Evolutionary conservation across 192 early-diverging fungal species (phyloP), one percentile per base, ranked within the genome.

Genomic region (Backusella australiensis): DNA sequence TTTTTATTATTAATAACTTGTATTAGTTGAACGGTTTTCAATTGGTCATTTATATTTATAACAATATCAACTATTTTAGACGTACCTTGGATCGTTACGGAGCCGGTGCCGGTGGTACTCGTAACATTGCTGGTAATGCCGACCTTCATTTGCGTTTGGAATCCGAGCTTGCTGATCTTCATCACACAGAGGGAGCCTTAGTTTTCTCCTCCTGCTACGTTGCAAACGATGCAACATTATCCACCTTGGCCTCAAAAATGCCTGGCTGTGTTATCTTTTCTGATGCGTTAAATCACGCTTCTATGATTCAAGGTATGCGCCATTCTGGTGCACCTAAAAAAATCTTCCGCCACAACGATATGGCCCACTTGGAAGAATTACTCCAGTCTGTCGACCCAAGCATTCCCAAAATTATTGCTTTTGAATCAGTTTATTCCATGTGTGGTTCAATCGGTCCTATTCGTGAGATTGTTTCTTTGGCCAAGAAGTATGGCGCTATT

Each of bases 41-140:
- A 67, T 69, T 82, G 52, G 26, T 63, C 3, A 36, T 71, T 36
- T 32, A 32, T n/a, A 53, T 21, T 75, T 46, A 46, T 80, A 63
- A 71, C 35, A 69, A 19, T 49, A n/a, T 82, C 32, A 26, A 49
- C 39, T 14, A 32, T n/a, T 66, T 41, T 67, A 93, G 90, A 77
- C 76, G 85, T 6, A 95, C 97, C 42, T 83, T 99, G 77, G 94
- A 96, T 88, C 94, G 88, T 74, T 99, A 99, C 86, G 98, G 98
- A 38, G 95, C 98, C 66, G 98, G 98, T 68, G 98, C 98, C 29
- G 98, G 98, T 75, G 98, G 98, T 76, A 99, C 98, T 23, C 93
- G 98, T 76, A 99, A 99, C 89, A 99, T 99, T 85, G 96, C 96
- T 34, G 98, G 98, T 52, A 99, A 99, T 85, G 95, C 96, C 71